Base-by-base conservation (phyloP, 2,329 filamentous ascomycete species). In the Ceratocystis ficicola region DNA sequence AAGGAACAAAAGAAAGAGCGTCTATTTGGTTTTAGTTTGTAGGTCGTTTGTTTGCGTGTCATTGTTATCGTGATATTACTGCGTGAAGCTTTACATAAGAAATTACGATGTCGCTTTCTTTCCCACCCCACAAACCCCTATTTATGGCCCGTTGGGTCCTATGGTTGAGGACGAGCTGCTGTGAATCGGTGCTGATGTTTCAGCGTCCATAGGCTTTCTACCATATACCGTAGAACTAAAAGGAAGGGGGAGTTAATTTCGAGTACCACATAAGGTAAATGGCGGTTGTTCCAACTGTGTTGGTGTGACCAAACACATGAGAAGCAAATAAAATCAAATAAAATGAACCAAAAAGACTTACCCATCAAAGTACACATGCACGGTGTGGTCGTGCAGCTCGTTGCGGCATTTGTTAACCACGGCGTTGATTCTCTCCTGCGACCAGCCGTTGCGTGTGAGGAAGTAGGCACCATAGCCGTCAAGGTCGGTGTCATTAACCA, bases 351-450 rank as follows among this genome's bases (percentile, higher is more conserved):
- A 48, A 2, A 22, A 57, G 28, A 69, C 75, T 73, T 68, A 77
- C 74, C 76, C 71, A 8, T 75, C 73, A 72, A 75, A 77, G 69
- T 74, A 77, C 0, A 72, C 72, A 52, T 78, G 77, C 5, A 76
- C 72, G 0, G 68, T 66, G 25, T 70, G 73, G 41, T 77, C 71
- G 52, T 68, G 72, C 69, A 78, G 71, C 32, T 76, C 74, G 1
- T 66, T 69, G 20, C 73, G 73, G 17, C 74, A 74, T 8, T 73
- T 71, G 20, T 71, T 69, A 15, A 76, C 69, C 52, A 76, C 75
- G 5, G 72, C 70, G 46, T 73, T 70, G 0, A 76, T 72, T 59
- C 75, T 71, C 5, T 73, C 69, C 10, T 69, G 57, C 0, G 69
- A 69, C 76, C 76, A 78, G 0, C 74, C 74, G 30, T 76, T 68